phyloP scores from a whole-genome alignment of 2,329 filamentous ascomycete genomes.

The Neopestalotiopsis sp. region DNA sequence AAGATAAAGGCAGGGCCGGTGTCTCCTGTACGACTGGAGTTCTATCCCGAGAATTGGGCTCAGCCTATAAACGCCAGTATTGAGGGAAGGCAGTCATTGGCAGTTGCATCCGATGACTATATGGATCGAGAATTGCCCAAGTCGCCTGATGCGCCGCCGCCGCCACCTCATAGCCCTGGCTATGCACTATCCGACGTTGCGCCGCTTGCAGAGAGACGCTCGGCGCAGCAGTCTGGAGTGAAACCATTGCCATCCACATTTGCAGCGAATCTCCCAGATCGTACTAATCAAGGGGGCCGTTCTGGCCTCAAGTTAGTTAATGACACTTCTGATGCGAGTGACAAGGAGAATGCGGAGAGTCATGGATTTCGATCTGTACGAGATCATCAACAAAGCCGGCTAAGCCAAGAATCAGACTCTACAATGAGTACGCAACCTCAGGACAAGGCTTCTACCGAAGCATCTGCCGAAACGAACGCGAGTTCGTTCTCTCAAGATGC shows the following conservation, averaged over 20 bases:
- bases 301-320: constrained; percentile 23
- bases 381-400: constrained; percentile 42
- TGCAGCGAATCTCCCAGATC: constrained; percentile 27
- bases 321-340: constrained; percentile 21
- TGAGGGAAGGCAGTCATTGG: constrained; percentile 37
- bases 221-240: constrained; percentile 23
- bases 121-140: constrained; percentile 38
- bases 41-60: constrained; percentile 57
- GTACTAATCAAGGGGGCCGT: constrained; percentile 27
- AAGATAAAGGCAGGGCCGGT: constrained; percentile 56
- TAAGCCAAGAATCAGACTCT: constrained; percentile 59
- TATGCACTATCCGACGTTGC: constrained; percentile 21
- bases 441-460: constrained; percentile 48
- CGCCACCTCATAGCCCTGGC: constrained; percentile 42
- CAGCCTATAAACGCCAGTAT: constrained; percentile 58
- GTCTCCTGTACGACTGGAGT: constrained; percentile 62
- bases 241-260: constrained; percentile 26
- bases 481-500: constrained; percentile 61
- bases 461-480: constrained; percentile 59
- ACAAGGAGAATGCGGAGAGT: constrained; percentile 25
- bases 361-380: constrained; percentile 24
- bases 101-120: background rate
- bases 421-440: constrained; percentile 56
- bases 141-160: constrained; percentile 40
- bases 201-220: constrained; percentile 19